Percentiles rank a stretch among this genome's conserved stretches.
Evolutionary conservation across 2,329 filamentous ascomycete species (phyloP).

Genomic region (Paraconiothyrium sp.): DNA sequence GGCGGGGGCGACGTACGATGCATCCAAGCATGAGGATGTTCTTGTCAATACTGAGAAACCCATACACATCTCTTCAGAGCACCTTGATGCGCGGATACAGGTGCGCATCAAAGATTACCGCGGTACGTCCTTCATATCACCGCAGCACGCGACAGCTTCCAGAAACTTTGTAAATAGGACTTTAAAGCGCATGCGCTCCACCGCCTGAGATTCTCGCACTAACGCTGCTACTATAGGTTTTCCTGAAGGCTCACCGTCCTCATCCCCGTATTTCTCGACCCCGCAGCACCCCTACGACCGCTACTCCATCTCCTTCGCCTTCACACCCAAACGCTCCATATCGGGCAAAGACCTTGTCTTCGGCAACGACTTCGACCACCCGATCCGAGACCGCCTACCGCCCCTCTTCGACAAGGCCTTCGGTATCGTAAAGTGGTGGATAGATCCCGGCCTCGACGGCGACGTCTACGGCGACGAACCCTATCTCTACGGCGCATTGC

Average conservation of each 20-base stretch:
- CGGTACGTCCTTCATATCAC: conserved; percentile 38
- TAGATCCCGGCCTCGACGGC: conserved; percentile 90
- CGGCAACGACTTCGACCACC: conserved; percentile 93
- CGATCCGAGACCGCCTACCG: conserved; percentile 85
- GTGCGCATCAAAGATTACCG: conserved; percentile 76
- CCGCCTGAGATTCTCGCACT: neutral
- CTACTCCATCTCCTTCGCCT: conserved; percentile 83
- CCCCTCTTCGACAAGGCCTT: conserved; percentile 87
- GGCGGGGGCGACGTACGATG: conserved; percentile 79
- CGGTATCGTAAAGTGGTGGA: conserved; percentile 85
- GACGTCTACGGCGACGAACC: conserved; percentile 89
- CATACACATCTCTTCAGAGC: conserved; percentile 69
- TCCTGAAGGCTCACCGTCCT: conserved; percentile 73
- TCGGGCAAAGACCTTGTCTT: conserved; percentile 81
- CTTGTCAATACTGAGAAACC: conserved; percentile 76
- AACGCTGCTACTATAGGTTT: conserved; percentile 63
- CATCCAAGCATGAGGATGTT: conserved; percentile 75
- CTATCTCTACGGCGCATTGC: conserved; percentile 82
- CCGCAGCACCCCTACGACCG: conserved; percentile 77
- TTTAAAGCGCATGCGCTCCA: neutral
- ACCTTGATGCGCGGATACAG: conserved; percentile 73
- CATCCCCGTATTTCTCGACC: conserved; percentile 79
- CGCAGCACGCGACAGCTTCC: neutral
- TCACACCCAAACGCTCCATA: conserved; percentile 75
- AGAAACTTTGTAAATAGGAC: neutral